Evolutionary conservation across 2,329 filamentous ascomycete species (phyloP).

Genomic region (Paraphoma chrysanthemicola): DNA sequence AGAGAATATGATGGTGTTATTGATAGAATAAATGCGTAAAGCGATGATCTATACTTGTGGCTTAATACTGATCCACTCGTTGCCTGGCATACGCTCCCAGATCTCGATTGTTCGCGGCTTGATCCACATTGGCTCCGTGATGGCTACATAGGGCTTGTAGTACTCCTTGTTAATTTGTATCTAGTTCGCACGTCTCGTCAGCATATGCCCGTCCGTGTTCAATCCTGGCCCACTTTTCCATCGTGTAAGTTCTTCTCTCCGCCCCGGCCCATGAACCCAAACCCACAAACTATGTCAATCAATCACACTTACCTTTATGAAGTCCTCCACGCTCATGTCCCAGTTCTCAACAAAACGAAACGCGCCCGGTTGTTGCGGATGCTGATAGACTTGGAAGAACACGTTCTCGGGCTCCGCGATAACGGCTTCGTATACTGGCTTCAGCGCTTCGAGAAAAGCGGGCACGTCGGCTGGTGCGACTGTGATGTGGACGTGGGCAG

Average conservation of each 20-base stretch:
- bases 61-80: constrained; percentile 18
- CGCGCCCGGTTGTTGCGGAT: constrained; percentile 2
- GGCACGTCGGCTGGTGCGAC: constrained; percentile 34
- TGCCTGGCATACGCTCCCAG: constrained; percentile 18
- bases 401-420: constrained; percentile 52
- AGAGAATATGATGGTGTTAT: background rate
- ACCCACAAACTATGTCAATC: no score
- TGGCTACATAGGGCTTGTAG: constrained; percentile 23
- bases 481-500: constrained; percentile 25
- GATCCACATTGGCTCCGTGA: constrained; percentile 24
- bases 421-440: constrained; percentile 51
- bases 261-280: no score
- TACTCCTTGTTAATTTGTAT: constrained; percentile 29
- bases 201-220: background rate
- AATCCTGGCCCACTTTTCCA: no score
- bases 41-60: background rate
- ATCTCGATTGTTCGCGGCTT: constrained; percentile 23
- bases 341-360: constrained; percentile 28
- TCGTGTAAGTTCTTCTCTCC: no score
- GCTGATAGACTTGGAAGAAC: constrained; percentile 53
- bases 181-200: constrained; percentile 9
- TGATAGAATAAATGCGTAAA: background rate
- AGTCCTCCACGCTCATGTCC: constrained; percentile 24
- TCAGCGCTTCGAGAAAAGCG: constrained; percentile 45
- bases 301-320: constrained; percentile 18